Conservation (phyloP, 192 early-diverging fungal species). For the Backusella liffmaniae region DNA sequence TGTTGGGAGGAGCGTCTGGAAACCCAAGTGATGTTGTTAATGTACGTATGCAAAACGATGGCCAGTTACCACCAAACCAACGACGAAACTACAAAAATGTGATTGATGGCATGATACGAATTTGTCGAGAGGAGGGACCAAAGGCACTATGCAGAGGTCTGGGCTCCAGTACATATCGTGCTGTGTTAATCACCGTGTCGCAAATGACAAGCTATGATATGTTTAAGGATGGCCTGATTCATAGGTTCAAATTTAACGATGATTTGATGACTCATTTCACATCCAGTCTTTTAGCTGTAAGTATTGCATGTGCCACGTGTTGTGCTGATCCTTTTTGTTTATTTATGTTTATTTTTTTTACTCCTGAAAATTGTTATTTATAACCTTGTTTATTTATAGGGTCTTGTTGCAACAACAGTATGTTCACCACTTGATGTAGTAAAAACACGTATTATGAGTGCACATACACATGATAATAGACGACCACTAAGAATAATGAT, state of each 20-base stretch:
- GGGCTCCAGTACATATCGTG: slow-evolving; percentile 85
- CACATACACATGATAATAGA: slow-evolving; percentile 30
- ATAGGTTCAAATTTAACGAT: slow-evolving; percentile 59
- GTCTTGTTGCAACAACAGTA: slow-evolving; percentile 71
- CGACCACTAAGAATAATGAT: slow-evolving; percentile 29
- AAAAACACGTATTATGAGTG: slow-evolving; percentile 85
- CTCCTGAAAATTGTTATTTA: background rate
- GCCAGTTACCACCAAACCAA: slow-evolving; percentile 57
- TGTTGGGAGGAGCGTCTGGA: slow-evolving; percentile 66
- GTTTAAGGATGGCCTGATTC: slow-evolving; percentile 68
- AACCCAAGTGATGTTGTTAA: slow-evolving; percentile 81
- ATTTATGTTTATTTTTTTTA: background rate
- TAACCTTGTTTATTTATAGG: slow-evolving; percentile 36
- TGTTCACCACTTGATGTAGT: slow-evolving; percentile 79
- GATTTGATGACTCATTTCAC: slow-evolving; percentile 67
- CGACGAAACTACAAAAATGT: slow-evolving; percentile 78
- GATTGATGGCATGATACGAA: slow-evolving; percentile 70
- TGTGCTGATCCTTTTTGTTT: background rate
- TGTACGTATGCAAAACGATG: slow-evolving; percentile 82
- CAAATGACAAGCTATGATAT: slow-evolving; percentile 78
- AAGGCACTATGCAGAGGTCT: slow-evolving; percentile 85
- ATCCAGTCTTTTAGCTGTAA: slow-evolving; percentile 69
- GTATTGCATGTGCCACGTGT: slow-evolving; percentile 12
- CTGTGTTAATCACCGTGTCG: slow-evolving; percentile 78
- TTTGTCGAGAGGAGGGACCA: slow-evolving; percentile 74